A percentile compares a stretch with the other conserved stretches of the same genome.
Evolutionary conservation across 177 flowering plant genomes (phyloP).

Genomic region (Vitis hybrid): DNA sequence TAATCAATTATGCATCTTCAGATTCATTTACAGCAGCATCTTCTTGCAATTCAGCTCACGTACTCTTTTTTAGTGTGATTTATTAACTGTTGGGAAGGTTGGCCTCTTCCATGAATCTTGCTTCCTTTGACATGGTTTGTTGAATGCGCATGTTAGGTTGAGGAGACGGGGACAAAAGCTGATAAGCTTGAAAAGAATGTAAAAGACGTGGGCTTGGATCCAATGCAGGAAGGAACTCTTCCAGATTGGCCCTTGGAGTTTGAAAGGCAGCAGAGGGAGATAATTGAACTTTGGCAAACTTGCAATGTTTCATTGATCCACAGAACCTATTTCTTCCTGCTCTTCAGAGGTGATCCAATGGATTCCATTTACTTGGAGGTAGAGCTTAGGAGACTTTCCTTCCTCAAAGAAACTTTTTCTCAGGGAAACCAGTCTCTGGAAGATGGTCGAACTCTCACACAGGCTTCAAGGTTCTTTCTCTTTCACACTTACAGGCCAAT

Average conservation of each 20-base stretch:
- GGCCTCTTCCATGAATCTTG: neutral
- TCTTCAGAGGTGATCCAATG: constrained; percentile 58
- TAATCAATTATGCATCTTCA: too few species aligned
- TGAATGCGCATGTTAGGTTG: constrained; percentile 21
- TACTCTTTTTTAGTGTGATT: too few species aligned
- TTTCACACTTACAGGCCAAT: neutral
- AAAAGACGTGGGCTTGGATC: constrained; percentile 60
- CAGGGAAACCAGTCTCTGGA: constrained; percentile 33
- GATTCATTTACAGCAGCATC: neutral
- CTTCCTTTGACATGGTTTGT: constrained; percentile 4
- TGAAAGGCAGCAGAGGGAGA: constrained; percentile 47
- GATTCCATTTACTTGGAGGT: constrained; percentile 77
- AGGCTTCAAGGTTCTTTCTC: constrained; percentile 50
- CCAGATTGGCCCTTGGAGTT: constrained; percentile 51
- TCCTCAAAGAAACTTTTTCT: constrained; percentile 50
- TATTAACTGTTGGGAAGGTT: neutral
- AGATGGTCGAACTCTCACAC: constrained; percentile 34
- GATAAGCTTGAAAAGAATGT: constrained; percentile 29
- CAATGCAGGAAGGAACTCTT: constrained; percentile 46
- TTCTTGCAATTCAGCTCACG: neutral
- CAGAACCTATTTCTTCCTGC: constrained; percentile 70
- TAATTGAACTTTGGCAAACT: constrained; percentile 58
- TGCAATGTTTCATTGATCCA: constrained; percentile 68
- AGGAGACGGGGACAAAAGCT: constrained; percentile 26
- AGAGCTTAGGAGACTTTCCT: constrained; percentile 59